A percentile compares a stretch with the other conserved stretches of the same genome.
These are phyloP conservation scores for Torrubiella hemipterigena DNA, from an alignment of 2,329 filamentous ascomycete species.

Conservation along the genomic window DNA sequence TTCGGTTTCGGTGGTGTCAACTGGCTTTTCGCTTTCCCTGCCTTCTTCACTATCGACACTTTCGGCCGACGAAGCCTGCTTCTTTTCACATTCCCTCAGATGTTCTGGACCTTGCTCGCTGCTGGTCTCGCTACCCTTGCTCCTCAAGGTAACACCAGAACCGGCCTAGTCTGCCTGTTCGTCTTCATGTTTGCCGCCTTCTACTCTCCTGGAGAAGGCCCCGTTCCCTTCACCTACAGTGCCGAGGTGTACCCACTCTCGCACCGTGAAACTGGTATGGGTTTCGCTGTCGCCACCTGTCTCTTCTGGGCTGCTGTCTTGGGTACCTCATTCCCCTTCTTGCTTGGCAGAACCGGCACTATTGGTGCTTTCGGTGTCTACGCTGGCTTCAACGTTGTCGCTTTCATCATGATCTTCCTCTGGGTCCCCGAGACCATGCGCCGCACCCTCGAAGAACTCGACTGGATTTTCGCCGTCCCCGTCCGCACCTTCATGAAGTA, in stretches of 20 bases:
- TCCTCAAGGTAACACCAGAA: too few relatives aligned
- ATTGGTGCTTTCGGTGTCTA: constrained; percentile 22
- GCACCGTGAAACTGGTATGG: constrained; percentile 38
- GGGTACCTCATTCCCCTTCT: constrained; percentile 13
- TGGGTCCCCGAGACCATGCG: constrained; percentile 51
- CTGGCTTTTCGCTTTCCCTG: constrained; percentile 45
- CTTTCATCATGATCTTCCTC: constrained; percentile 37
- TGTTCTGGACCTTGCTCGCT: constrained; percentile 28
- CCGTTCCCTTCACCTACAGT: constrained; percentile 43
- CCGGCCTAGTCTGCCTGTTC: too few relatives aligned
- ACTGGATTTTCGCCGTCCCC: constrained; percentile 15
- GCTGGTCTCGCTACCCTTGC: constrained; percentile 16
- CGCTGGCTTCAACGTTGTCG: constrained; percentile 16
- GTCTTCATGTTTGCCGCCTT: constrained; percentile 22
- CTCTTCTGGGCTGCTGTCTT: constrained; percentile 18
- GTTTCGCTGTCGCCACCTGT: constrained; percentile 22
- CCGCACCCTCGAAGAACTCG: constrained; percentile 48
- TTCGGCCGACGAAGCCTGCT: constrained; percentile 43
- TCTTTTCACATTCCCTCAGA: constrained; percentile 45
- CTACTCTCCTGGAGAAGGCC: constrained; percentile 36
- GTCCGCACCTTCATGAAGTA: constrained; percentile 14
- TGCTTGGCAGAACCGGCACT: constrained; percentile 10
- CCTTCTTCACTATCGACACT: constrained; percentile 46
- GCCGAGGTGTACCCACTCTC: constrained; percentile 44
- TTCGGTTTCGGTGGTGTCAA: constrained; percentile 46